Percentiles rank a stretch among this genome's conserved stretches.
Conservation (phyloP, 768 basidiomycete species). For the Tulasnella sp. region DNA sequence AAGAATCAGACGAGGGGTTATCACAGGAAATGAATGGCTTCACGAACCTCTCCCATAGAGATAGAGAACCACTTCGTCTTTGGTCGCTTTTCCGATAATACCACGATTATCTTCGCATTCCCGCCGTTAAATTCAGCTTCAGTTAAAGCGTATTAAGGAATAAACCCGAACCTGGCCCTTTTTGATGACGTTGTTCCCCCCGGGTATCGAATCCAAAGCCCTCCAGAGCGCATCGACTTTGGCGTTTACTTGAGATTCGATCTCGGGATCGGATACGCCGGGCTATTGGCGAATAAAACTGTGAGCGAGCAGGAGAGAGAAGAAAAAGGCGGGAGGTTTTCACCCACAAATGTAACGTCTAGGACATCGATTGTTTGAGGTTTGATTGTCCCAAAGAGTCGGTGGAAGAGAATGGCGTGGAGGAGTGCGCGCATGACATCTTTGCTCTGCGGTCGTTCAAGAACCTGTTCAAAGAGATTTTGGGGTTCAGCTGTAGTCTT, state of each 20-base stretch:
- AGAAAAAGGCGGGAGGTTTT: neutral
- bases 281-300: conserved; percentile 38
- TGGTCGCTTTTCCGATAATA: conserved; percentile 64
- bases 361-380: conserved; percentile 68
- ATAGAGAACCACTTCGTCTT: conserved; percentile 52
- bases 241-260: conserved; percentile 59
- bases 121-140: neutral
- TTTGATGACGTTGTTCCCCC: conserved; percentile 28
- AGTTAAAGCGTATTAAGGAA: neutral
- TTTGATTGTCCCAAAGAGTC: conserved; percentile 69
- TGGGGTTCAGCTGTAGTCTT: too few species aligned
- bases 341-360: conserved; percentile 70
- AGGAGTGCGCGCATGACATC: conserved; percentile 67
- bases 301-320: neutral
- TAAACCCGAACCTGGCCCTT: conserved; percentile 49
- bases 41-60: conserved; percentile 37
- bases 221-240: conserved; percentile 76
- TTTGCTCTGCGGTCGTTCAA: conserved; percentile 61
- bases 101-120: conserved; percentile 48
- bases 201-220: conserved; percentile 41
- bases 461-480: conserved; percentile 35
- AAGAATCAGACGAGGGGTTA: too few species aligned
- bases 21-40: too few species aligned
- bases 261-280: conserved; percentile 62
- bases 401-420: conserved; percentile 76